These are phyloP conservation scores for Trametes villosa DNA, from an alignment of 768 basidiomycete species.

Conservation along the genomic window DNA sequence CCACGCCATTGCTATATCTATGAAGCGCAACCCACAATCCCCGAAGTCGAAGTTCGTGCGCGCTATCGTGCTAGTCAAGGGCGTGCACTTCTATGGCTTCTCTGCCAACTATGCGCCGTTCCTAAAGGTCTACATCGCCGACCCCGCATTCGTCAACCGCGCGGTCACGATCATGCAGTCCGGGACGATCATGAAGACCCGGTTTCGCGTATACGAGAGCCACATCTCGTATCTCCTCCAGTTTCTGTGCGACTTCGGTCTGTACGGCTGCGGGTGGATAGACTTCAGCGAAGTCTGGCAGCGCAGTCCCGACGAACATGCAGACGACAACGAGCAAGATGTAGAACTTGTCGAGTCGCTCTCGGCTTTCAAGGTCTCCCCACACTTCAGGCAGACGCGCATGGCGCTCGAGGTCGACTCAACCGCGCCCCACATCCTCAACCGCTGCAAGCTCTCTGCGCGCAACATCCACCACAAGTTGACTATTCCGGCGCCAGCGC, in stretches of 20 bases:
- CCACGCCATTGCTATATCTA: slow-evolving; percentile 80
- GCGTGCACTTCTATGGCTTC: slow-evolving; percentile 96
- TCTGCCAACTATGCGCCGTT: slow-evolving; percentile 83
- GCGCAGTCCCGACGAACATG: slow-evolving; percentile 45
- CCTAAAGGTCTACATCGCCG: slow-evolving; percentile 79
- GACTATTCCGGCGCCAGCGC: slow-evolving; percentile 56
- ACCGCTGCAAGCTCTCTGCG: slow-evolving; percentile 66
- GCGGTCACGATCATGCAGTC: slow-evolving; percentile 78
- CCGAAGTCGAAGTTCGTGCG: slow-evolving; percentile 66
- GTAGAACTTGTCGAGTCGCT: slow-evolving; percentile 20
- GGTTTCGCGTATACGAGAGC: slow-evolving; percentile 83
- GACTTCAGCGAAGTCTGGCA: slow-evolving; percentile 71
- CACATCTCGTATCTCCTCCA: slow-evolving; percentile 89
- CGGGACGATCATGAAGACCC: slow-evolving; percentile 79
- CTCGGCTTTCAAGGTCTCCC: slow-evolving; percentile 49
- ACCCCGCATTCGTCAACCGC: slow-evolving; percentile 72
- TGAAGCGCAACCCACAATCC: slow-evolving; percentile 71
- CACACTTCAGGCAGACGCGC: slow-evolving; percentile 68
- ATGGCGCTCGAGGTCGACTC: slow-evolving; percentile 84
- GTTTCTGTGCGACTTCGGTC: slow-evolving; percentile 92
- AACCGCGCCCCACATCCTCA: slow-evolving; percentile 81
- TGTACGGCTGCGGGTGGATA: slow-evolving; percentile 93
- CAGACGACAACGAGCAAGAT: slow-evolving; percentile 39
- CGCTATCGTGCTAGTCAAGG: slow-evolving; percentile 85
- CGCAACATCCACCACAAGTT: slow-evolving; percentile 73